Evolutionary conservation across 345 rosid species (phyloP).

Genomic region (Lepidium africanum): DNA sequence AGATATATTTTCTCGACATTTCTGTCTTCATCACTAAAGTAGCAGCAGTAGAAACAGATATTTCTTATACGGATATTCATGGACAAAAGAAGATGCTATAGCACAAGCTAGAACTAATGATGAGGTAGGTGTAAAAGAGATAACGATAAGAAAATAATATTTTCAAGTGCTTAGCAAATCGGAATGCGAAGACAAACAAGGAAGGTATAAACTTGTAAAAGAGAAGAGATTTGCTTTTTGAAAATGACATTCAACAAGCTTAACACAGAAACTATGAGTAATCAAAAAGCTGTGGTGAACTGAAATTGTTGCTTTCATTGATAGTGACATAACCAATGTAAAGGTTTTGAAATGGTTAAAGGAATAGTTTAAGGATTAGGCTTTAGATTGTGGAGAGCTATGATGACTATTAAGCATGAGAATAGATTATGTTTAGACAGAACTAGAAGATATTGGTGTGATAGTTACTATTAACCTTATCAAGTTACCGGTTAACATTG

Average conservation of each 20-base stretch:
- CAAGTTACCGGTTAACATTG: not conserved
- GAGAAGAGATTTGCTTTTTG: not conserved
- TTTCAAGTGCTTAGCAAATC: slow-evolving; percentile 6
- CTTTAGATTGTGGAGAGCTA: not conserved
- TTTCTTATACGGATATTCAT: not conserved
- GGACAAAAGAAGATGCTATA: slow-evolving; percentile 6
- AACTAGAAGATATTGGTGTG: slow-evolving; percentile 7
- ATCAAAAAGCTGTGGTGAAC: slow-evolving; percentile 11
- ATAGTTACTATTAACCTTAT: not conserved
- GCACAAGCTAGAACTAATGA: not conserved
- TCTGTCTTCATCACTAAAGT: not conserved
- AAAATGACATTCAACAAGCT: slow-evolving; percentile 5
- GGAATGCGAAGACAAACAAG: not conserved
- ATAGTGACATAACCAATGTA: slow-evolving; percentile 8
- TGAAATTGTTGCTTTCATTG: slow-evolving; percentile 11
- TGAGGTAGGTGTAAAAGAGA: slow-evolving; percentile 17
- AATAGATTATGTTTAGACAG: slow-evolving; percentile 1
- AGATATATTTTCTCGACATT: no score
- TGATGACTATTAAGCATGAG: not conserved
- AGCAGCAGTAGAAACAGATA: not conserved
- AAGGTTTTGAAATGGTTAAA: slow-evolving; percentile 6
- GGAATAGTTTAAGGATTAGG: not conserved
- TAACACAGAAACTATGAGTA: not conserved
- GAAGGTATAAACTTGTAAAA: slow-evolving; percentile 12
- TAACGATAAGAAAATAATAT: not conserved